phyloP scores from a whole-genome alignment of 192 early-diverging fungal genomes.

The Backusella tarrabulga region DNA sequence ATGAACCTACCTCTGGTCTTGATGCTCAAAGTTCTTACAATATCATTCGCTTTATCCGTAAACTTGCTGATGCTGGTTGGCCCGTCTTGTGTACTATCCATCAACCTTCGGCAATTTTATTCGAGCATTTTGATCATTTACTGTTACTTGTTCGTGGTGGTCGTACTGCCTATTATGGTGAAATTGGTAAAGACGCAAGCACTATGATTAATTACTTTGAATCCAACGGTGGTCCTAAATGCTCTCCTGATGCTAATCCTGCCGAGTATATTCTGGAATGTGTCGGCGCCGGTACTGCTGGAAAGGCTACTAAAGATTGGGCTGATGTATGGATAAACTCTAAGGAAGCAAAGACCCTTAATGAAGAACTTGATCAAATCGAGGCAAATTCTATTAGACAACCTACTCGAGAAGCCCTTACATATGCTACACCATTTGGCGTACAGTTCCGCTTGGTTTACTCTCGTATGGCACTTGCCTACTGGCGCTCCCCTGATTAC shows the following conservation, averaged over 20 bases:
- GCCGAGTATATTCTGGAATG: slow-evolving; percentile 87
- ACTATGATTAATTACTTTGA: slow-evolving; percentile 75
- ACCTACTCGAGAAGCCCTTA: slow-evolving; percentile 28
- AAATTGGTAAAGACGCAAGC: slow-evolving; percentile 64
- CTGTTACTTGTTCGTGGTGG: slow-evolving; percentile 80
- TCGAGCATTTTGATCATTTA: slow-evolving; percentile 83
- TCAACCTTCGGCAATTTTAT: slow-evolving; percentile 79
- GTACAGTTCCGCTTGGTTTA: slow-evolving; percentile 61
- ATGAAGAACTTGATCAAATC: slow-evolving; percentile 54
- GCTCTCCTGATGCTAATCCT: slow-evolving; percentile 67
- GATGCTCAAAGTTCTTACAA: slow-evolving; percentile 80
- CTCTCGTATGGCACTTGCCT: slow-evolving; percentile 59
- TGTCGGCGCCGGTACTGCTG: slow-evolving; percentile 66
- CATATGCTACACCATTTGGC: slow-evolving; percentile 45
- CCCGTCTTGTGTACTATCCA: slow-evolving; percentile 84
- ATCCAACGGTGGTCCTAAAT: slow-evolving; percentile 63
- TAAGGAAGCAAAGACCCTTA: slow-evolving; percentile 38
- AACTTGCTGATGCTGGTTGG: slow-evolving; percentile 63
- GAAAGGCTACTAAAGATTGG: slow-evolving; percentile 61
- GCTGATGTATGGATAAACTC: slow-evolving; percentile 69
- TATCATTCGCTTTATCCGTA: slow-evolving; percentile 71
- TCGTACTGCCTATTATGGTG: slow-evolving; percentile 78
- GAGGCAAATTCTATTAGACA: slow-evolving; percentile 31
- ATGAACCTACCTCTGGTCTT: slow-evolving; percentile 71
- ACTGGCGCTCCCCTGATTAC: slow-evolving; percentile 74